phyloP scores from a whole-genome alignment of 2,329 filamentous ascomycete species.

The Sarocladium strictum region DNA sequence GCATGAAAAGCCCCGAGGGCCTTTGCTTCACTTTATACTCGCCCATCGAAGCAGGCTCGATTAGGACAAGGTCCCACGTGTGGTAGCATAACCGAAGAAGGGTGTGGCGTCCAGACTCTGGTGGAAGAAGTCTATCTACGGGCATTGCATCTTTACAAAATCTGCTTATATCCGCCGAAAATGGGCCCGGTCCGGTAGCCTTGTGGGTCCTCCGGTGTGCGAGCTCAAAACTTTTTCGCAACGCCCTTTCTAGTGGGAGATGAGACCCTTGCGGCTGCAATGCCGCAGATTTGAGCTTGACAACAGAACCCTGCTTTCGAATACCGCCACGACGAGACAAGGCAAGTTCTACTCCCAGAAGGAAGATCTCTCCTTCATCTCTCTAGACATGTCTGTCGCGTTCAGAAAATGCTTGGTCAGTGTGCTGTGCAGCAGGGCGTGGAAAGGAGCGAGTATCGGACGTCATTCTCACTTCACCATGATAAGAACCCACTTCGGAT shows the following conservation, averaged over 20 bases:
- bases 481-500: neutral
- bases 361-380: too few species aligned
- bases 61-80: neutral
- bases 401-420: too few species aligned
- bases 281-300: neutral
- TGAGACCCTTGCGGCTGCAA: neutral
- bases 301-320: neutral
- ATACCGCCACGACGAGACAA: too few species aligned
- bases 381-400: too few species aligned
- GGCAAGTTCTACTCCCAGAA: too few species aligned
- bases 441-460: neutral
- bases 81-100: neutral
- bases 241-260: neutral
- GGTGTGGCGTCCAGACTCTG: neutral
- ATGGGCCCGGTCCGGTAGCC: neutral
- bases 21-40: neutral
- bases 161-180: constrained; percentile 4
- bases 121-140: neutral
- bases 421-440: neutral
- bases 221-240: neutral
- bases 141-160: neutral
- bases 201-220: neutral
- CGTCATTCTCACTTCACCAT: neutral
- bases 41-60: neutral
- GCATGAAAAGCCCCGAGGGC: neutral